Percentiles rank a stretch among this genome's conserved stretches.
These are phyloP conservation scores for Picea mariana DNA, from an alignment of 83 land plant genomes.

Conservation along the genomic window DNA sequence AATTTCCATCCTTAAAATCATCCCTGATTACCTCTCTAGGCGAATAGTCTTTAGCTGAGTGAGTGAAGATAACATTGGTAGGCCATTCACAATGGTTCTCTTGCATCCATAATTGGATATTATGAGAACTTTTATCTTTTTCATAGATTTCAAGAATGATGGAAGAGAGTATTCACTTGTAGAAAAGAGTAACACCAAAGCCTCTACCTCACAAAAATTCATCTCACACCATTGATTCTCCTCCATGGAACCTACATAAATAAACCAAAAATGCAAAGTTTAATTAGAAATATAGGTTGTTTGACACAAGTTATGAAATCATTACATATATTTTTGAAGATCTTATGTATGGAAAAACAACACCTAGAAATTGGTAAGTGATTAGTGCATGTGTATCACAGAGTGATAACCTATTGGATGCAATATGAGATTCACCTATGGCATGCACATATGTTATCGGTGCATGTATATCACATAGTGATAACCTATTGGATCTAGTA, in stretches of 20 bases:
- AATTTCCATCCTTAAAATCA: too few species aligned
- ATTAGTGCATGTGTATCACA: too few species aligned
- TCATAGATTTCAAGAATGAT: conserved; percentile 46
- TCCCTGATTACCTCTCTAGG: conserved; percentile 57
- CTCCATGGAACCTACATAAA: conserved; percentile 48
- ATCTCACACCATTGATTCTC: conserved; percentile 52
- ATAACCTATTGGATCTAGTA: neutral
- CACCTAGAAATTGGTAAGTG: neutral
- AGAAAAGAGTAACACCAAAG: conserved; percentile 50
- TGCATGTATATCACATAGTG: too few species aligned
- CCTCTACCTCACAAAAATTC: conserved; percentile 57
- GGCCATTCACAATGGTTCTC: conserved; percentile 25
- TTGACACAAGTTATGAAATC: neutral
- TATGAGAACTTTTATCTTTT: conserved; percentile 47
- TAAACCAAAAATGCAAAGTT: neutral
- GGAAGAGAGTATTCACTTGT: conserved; percentile 51
- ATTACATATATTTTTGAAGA: neutral
- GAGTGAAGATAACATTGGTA: conserved; percentile 31
- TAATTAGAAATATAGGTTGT: neutral
- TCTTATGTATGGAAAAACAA: neutral
- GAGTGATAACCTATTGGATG: neutral
- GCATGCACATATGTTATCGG: too few species aligned
- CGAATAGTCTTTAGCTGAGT: conserved; percentile 43
- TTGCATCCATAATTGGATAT: conserved; percentile 33
- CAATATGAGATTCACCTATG: neutral